Evolutionary conservation across 2,329 filamentous ascomycete species (phyloP), one percentile per base, ranked within the genome.

Genomic region (Beauveria asiatica): DNA sequence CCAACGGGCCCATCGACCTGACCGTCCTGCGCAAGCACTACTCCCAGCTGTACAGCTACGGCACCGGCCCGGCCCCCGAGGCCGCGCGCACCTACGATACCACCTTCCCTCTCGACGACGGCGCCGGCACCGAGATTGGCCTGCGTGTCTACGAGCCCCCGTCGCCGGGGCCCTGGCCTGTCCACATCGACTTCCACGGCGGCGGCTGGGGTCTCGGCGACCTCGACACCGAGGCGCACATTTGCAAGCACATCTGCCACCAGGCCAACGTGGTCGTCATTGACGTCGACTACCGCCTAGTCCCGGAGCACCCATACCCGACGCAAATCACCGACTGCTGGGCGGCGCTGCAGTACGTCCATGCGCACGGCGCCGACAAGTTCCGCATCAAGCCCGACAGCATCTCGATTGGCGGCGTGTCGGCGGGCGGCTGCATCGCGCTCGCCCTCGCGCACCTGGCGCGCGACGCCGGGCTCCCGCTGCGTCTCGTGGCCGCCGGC

Each of bases 201-300:
- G 79, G 79, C 23, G 75, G 75, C 30, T 81, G 78, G 73, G 78
- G 76, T 0, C 71, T 81, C 1, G 79, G 79, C 1, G 78, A 79
- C 61, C 69, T 81, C 13, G 74, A 78, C 21, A 80, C 78, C 0
- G 79, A 81, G 68, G 70, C 74, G 3, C 74, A 79, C 63, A 76
- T 80, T 59, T 80, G 77, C 72, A 71, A 72, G 56, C 77, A 80
- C 63, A 70, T 81, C 25, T 78, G 74, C 67, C 69, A 71, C 30
- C 70, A 74, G 50, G 75, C 74, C 23, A 69, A 71, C 27, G 78
- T 78, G 30, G 73, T 71, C 16, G 77, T 82, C 30, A 72, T 83
- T 58, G 77, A 80, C 64, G 75, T 82, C 11, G 78, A 68, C n/a
- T 83, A 82, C 64, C 75, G 80, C 5, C 73, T 81, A 1, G 76